Percentiles rank a stretch among this genome's conserved stretches.
phyloP scores from a whole-genome alignment of 192 early-diverging fungal genomes.

The Backusella westeae region DNA sequence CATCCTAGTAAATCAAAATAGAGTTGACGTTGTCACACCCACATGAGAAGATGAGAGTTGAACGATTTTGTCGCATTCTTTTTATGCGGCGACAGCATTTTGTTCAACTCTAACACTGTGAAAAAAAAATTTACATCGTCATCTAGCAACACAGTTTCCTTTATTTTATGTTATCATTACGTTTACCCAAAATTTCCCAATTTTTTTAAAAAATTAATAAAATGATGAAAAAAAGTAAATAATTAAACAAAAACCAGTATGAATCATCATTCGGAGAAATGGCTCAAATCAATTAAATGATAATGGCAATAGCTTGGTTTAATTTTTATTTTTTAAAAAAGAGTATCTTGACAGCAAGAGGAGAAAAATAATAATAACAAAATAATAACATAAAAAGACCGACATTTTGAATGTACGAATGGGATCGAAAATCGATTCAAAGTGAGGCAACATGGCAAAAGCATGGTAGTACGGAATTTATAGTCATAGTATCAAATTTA shows the following conservation, averaged over 20 bases:
- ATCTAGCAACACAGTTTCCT: neutral
- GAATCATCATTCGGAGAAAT: neutral
- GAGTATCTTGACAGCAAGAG: neutral
- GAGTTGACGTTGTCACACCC: slow-evolving; percentile 13
- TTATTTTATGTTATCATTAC: neutral
- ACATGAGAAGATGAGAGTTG: neutral
- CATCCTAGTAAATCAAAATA: neutral
- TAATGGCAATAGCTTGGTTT: neutral
- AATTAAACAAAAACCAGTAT: neutral
- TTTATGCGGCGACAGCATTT: neutral
- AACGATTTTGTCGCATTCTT: neutral
- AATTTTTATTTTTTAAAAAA: neutral
- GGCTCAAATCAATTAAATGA: neutral
- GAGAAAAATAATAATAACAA: neutral
- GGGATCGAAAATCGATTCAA: neutral
- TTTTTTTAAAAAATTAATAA: neutral
- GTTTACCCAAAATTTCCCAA: no score
- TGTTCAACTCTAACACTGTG: neutral
- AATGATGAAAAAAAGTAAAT: no score
- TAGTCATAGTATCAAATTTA: slow-evolving; percentile 5
- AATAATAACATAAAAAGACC: neutral
- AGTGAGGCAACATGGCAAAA: neutral
- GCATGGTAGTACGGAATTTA: slow-evolving; percentile 9
- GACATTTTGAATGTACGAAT: slow-evolving; percentile 1
- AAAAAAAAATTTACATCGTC: neutral